phyloP scores from a whole-genome alignment of 768 basidiomycete genomes.

The Xerocomellus amylosporus region DNA sequence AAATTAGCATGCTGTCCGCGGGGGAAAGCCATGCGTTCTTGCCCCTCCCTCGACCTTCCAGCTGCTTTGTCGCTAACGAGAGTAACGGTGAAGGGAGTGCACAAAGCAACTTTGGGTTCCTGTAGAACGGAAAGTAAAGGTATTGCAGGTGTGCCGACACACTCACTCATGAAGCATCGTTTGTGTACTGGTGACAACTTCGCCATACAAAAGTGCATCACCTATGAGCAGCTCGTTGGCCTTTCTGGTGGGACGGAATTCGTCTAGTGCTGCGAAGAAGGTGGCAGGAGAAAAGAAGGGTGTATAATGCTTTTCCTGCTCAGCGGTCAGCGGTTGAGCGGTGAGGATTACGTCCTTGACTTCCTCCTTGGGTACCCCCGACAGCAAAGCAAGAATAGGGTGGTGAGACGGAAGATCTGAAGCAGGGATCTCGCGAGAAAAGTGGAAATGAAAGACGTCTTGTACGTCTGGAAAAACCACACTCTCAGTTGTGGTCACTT shows the following conservation, averaged over 20 bases:
- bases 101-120: slow-evolving; percentile 73
- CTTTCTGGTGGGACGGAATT: slow-evolving; percentile 23
- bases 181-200: slow-evolving; percentile 91
- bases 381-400: slow-evolving; percentile 17
- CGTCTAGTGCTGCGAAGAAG: slow-evolving; percentile 56
- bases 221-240: slow-evolving; percentile 55
- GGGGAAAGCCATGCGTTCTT: slow-evolving; percentile 93
- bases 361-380: slow-evolving; percentile 36
- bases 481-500: slow-evolving; percentile 11
- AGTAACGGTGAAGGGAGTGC: slow-evolving; percentile 72
- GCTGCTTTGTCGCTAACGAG: slow-evolving; percentile 84
- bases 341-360: slow-evolving; percentile 57
- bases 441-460: slow-evolving; percentile 68
- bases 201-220: slow-evolving; percentile 79
- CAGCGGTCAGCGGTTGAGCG: slow-evolving; percentile 44
- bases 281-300: slow-evolving; percentile 68
- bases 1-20: slow-evolving; percentile 78
- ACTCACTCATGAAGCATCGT: slow-evolving; percentile 89
- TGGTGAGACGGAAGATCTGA: slow-evolving; percentile 22
- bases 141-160: background rate
- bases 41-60: slow-evolving; percentile 86
- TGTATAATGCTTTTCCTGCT: slow-evolving; percentile 41
- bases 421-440: slow-evolving; percentile 29
- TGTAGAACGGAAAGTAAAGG: slow-evolving; percentile 28
- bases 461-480: slow-evolving; percentile 57